These are phyloP conservation scores for Capsella bursapastoris DNA, from an alignment of 345 rosid genomes.

Conservation along the genomic window DNA sequence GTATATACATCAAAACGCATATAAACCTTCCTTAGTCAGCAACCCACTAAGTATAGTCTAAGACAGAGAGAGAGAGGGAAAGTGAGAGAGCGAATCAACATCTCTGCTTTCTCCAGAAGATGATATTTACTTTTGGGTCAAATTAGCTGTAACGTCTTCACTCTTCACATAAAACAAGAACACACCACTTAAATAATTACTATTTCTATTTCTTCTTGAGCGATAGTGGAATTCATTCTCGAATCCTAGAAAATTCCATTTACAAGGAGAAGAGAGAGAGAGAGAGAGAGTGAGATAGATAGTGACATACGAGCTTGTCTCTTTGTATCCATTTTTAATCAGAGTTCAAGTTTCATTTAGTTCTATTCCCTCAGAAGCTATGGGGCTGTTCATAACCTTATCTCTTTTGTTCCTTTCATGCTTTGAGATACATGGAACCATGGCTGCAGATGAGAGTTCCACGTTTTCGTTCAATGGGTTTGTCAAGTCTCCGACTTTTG, in stretches of 20 bases:
- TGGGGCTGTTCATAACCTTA: conserved; percentile 38
- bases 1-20: too few relatives aligned
- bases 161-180: conserved; percentile 19
- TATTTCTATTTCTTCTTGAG: background rate
- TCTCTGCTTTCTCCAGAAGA: conserved; percentile 58
- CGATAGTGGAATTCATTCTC: conserved; percentile 17
- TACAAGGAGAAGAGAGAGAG: conserved; percentile 17
- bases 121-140: conserved; percentile 26
- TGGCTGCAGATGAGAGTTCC: conserved; percentile 46
- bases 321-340: conserved; percentile 12
- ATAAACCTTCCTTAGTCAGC: too few relatives aligned
- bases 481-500: conserved; percentile 53
- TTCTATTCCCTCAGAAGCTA: conserved; percentile 25
- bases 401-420: conserved; percentile 44
- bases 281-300: background rate
- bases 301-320: background rate
- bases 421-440: conserved; percentile 37
- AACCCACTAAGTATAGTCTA: conserved; percentile 18
- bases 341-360: conserved; percentile 34
- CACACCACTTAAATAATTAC: background rate
- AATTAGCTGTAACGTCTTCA: background rate
- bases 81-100: conserved; percentile 29
- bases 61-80: conserved; percentile 18
- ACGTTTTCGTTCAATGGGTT: conserved; percentile 60
- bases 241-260: conserved; percentile 24